Evolutionary conservation across 2,329 filamentous ascomycete genomes (phyloP).

Genomic region (Alternaria triticimaculans): DNA sequence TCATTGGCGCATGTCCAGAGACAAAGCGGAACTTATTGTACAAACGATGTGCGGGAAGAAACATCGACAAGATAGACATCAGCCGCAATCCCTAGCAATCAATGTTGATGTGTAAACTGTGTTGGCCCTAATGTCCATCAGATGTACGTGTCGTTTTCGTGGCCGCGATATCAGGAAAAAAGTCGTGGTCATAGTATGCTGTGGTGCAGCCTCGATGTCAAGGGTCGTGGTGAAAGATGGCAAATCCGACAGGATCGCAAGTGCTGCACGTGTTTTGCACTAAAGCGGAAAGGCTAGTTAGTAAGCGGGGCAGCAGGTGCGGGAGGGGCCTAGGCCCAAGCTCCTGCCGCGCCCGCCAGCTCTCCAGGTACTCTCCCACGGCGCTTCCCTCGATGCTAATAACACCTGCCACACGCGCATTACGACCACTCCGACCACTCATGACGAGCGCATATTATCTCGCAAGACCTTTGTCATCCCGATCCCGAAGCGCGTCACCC

Average conservation of each 20-base stretch:
- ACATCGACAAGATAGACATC: too few relatives aligned
- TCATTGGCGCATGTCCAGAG: too few relatives aligned
- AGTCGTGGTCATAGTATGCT: too few relatives aligned
- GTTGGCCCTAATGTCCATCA: too few relatives aligned
- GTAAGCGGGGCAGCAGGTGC: not conserved
- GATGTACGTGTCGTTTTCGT: too few relatives aligned
- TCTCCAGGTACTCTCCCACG: not conserved
- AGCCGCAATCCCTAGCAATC: too few relatives aligned
- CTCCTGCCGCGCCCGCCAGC: slow-evolving; percentile 4
- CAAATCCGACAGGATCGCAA: not conserved
- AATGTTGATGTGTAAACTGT: too few relatives aligned
- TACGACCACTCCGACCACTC: slow-evolving; percentile 1
- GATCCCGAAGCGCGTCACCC: not conserved
- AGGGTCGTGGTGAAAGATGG: not conserved
- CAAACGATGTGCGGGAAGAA: too few relatives aligned
- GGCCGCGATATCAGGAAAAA: too few relatives aligned
- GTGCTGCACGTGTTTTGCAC: not conserved
- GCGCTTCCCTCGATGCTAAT: slow-evolving; percentile 1
- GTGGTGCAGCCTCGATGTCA: too few relatives aligned
- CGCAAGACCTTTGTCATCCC: slow-evolving; percentile 20
- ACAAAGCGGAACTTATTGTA: too few relatives aligned
- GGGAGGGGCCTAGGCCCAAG: slow-evolving; percentile 4
- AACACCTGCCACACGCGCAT: not conserved
- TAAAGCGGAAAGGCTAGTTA: not conserved
- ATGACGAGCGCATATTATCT: slow-evolving; percentile 36